Conservation (phyloP, 768 basidiomycete genomes). For the Lyophyllum decastes region DNA sequence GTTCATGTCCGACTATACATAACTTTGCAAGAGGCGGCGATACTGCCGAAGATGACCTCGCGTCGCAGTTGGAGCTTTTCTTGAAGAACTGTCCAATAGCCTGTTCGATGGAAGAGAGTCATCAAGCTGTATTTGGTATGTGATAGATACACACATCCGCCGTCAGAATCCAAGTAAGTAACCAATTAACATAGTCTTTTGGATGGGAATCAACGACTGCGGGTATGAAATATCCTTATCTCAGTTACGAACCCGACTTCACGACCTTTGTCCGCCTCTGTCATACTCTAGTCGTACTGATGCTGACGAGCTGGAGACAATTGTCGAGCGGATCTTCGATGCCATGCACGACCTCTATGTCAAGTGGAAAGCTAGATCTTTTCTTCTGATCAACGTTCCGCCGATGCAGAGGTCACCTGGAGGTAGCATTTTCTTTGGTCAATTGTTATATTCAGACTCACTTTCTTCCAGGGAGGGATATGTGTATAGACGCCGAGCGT, state of each 20-base stretch:
- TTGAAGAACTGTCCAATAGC: neutral
- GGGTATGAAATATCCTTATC: neutral
- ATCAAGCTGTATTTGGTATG: conserved; percentile 5
- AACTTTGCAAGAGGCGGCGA: conserved; percentile 4
- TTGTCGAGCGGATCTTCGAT: conserved; percentile 10
- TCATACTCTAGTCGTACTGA: neutral
- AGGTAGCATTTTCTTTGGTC: neutral
- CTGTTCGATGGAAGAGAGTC: neutral
- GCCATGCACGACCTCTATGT: conserved; percentile 14
- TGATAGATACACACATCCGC: neutral
- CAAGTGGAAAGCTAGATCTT: conserved; percentile 8
- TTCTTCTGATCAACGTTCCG: conserved; percentile 13
- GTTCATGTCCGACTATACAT: neutral
- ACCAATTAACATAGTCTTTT: conserved; percentile 3
- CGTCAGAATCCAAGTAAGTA: neutral
- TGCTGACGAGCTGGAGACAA: conserved; percentile 6
- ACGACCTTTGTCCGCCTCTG: neutral
- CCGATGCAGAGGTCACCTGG: conserved; percentile 2
- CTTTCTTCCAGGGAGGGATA: neutral
- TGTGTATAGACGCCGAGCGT: neutral
- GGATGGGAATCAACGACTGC: conserved; percentile 15
- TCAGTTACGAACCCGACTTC: neutral
- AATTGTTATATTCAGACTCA: neutral
- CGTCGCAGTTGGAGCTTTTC: neutral
- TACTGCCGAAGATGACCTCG: conserved; percentile 10